Evolutionary conservation across 768 basidiomycete genomes (phyloP), one percentile per base, ranked within the genome.

Genomic region (Collybiopsis confluens): DNA sequence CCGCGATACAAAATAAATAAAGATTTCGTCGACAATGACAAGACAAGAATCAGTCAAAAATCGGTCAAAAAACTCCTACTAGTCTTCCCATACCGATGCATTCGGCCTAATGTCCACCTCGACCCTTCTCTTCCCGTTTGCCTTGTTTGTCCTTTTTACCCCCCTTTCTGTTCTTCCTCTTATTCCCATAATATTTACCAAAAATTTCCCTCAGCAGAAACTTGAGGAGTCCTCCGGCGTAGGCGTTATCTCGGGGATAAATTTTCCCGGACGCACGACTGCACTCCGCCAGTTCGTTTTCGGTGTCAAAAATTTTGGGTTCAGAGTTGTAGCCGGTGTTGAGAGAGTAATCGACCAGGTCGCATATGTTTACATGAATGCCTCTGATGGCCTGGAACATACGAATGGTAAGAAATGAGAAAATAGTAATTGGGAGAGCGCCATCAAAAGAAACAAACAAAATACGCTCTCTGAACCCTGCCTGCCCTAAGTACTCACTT

Each of bases 281-380:
- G 52, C 76, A 77, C 11, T 37, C 40, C 33, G 68, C 70, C 23
- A 76, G 58, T 3, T 55, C 64, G 0, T 38, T 2, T 13, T 70
- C 70, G 1, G 64, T 63, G 0, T 2, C 10, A 53, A 72, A 74
- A 0, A 58, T 53, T 0, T 11, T 53, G 13, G 66, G 52, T 0
- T 11, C 35, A 36, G 18, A 21, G 7, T 21, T 5, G 5, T 47
- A 51, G 9, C 41, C 30, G 9, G 40, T 28, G 4, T 58, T 55
- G 2, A 51, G 52, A 2, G 37, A 45, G 5, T 54, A 56, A 48
- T 73, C 66, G 8, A 70, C 61, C 8, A 76, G 55, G 54, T 76
- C 74, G 3, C 74, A 66, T 16, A 75, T 60, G 55, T 76, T 76
- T 37, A 75, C 73, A 50, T 72, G 66, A 0, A 62, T 65, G 11